Base-by-base conservation (phyloP, 2,329 filamentous ascomycete species). In the Ceratocystis albifundus region DNA sequence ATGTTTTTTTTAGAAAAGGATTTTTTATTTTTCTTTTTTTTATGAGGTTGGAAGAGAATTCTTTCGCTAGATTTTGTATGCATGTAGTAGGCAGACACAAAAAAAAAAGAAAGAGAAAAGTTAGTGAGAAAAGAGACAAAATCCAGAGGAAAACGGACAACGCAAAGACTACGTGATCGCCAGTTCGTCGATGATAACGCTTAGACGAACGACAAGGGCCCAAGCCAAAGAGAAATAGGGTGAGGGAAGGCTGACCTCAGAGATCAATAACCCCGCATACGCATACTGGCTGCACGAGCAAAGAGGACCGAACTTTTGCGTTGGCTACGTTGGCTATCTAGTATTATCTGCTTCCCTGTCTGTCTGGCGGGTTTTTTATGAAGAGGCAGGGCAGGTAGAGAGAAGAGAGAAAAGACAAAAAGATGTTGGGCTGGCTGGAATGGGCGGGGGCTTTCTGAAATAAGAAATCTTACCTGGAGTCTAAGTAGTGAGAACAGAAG, bases 21-120 rank as follows among this genome's bases (percentile, higher is more conserved):
- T 20, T 1, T 8, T n/a, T n/a, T n/a, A n/a, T n/a, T n/a, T n/a
- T n/a, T n/a, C n/a, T n/a, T n/a, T 50, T 50, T 50, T 50, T 50
- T 1, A 20, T 48, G 46, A 50, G 46, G 46, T 50, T 50, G 46
- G 46, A 50, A 50, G 46, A 50, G 46, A 20, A 17, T 48, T 48
- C 4, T 17, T 48, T 48, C 15, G n/a, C 10, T 50, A 7, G n/a
- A 22, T 20, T 20, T 50, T 20, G 46, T n/a, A 50, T 50, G 46
- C 46, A 50, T 50, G 46, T n/a, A 50, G 46, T 7, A 7, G 17
- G 45, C n/a, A 25, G 32, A 69, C 57, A 69, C 66, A 64, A 59
- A 59, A 44, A 45, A 55, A 70, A 68, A 68, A 70, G 67, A 68
- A 45, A 59, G 53, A 55, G 55, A 55, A 57, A 62, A 64, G 41